Evolutionary conservation across 2,329 filamentous ascomycete species (phyloP).

Genomic region (Alternaria gaisen): DNA sequence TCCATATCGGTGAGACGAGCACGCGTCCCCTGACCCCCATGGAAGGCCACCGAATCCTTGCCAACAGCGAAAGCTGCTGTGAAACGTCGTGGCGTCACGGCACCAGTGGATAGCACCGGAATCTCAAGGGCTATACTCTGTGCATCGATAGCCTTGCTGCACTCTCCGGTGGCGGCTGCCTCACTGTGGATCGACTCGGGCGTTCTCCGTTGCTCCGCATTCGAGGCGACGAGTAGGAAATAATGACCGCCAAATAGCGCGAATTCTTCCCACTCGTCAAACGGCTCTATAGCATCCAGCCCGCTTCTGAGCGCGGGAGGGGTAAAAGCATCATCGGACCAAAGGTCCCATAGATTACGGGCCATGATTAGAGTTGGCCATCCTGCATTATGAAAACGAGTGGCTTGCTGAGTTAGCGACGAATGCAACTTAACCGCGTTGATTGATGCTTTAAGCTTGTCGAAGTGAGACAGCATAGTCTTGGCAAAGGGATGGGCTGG

Average conservation of each 20-base stretch:
- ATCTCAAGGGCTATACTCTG: slow-evolving; percentile 27
- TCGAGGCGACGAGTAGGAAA: slow-evolving; percentile 75
- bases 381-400: slow-evolving; percentile 73
- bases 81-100: slow-evolving; percentile 50
- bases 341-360: slow-evolving; percentile 82
- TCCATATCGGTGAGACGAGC: slow-evolving; percentile 59
- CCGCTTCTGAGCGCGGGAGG: slow-evolving; percentile 64
- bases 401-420: slow-evolving; percentile 69
- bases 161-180: slow-evolving; percentile 9
- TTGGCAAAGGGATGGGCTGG: slow-evolving; percentile 81
- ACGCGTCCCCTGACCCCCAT: slow-evolving; percentile 59
- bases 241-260: slow-evolving; percentile 86
- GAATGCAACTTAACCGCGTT: slow-evolving; percentile 77
- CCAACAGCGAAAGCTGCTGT: slow-evolving; percentile 48
- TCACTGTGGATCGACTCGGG: slow-evolving; percentile 15
- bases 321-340: slow-evolving; percentile 75
- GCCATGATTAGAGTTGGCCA: slow-evolving; percentile 69
- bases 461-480: slow-evolving; percentile 85
- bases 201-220: slow-evolving; percentile 30
- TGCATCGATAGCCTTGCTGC: slow-evolving; percentile 11
- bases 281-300: slow-evolving; percentile 78
- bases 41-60: slow-evolving; percentile 46
- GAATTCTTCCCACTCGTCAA: slow-evolving; percentile 98
- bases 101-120: slow-evolving; percentile 17
- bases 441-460: slow-evolving; percentile 81